phyloP scores from a whole-genome alignment of 2,329 filamentous ascomycete genomes.

The Cylindrodendrum hubeiense region DNA sequence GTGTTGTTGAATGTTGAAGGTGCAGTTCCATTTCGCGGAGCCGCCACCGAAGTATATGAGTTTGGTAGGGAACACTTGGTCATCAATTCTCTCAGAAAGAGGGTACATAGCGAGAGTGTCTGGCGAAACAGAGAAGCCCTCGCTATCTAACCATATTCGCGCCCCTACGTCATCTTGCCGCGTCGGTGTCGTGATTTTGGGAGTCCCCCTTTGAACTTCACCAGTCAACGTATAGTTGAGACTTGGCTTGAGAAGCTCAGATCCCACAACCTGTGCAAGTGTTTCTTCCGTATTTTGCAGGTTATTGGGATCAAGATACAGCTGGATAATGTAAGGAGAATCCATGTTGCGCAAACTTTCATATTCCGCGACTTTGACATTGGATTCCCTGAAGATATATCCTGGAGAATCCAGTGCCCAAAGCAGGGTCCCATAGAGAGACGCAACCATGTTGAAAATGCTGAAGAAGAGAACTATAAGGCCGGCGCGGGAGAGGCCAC shows the following conservation, averaged over 20 bases:
- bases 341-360: not conserved
- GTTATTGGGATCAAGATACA: not conserved
- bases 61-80: not conserved
- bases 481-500: conserved; percentile 25
- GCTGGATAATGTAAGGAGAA: conserved; percentile 29
- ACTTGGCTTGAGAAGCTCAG: conserved; percentile 20
- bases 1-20: conserved; percentile 26
- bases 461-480: conserved; percentile 27
- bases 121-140: conserved; percentile 27
- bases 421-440: conserved; percentile 31
- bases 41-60: not conserved
- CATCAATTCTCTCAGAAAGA: fast-evolving
- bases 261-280: conserved; percentile 17
- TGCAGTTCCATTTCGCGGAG: conserved; percentile 29
- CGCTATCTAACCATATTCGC: conserved; percentile 32
- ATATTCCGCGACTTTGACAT: conserved; percentile 21
- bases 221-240: conserved; percentile 35
- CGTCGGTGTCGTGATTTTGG: conserved; percentile 3
- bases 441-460: conserved; percentile 20
- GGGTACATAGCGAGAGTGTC: conserved; percentile 4
- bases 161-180: not conserved
- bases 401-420: conserved; percentile 35
- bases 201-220: not conserved
- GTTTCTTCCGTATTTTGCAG: not conserved
- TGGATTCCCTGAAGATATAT: conserved; percentile 22